phyloP scores from a whole-genome alignment of 1,284 basidiomycete species.

The Malassezia globosa region DNA sequence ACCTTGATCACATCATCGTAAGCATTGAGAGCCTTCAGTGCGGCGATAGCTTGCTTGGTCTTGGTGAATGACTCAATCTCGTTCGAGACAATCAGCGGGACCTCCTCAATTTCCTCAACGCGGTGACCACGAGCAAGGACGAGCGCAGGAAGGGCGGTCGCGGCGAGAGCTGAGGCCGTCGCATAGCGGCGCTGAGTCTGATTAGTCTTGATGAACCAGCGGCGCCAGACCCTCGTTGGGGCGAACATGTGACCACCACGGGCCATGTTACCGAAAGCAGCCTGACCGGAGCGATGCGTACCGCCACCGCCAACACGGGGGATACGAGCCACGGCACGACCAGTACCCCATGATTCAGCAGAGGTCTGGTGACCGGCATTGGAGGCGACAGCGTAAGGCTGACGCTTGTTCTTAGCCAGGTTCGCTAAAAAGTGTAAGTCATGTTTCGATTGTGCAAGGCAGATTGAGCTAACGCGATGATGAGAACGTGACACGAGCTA shows the following conservation, averaged over 20 bases:
- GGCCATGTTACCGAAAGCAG: constrained; percentile 68
- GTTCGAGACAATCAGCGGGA: constrained; percentile 79
- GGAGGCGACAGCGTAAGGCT: constrained; percentile 90
- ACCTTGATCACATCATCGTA: constrained; percentile 92
- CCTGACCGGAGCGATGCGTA: constrained; percentile 93
- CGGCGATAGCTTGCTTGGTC: constrained; percentile 93
- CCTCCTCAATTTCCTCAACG: constrained; percentile 93
- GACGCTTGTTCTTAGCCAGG: constrained; percentile 96
- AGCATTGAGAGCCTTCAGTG: constrained; percentile 71
- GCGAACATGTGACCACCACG: constrained; percentile 98
- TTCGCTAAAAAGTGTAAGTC: constrained; percentile 58
- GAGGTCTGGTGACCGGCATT: constrained; percentile 99
- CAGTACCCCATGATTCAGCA: constrained; percentile 98
- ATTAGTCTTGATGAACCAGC: constrained; percentile 99
- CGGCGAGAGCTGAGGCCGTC: constrained; percentile 91
- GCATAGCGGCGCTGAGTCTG: constrained; percentile 98
- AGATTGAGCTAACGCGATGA: no score
- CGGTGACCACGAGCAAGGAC: constrained; percentile 98
- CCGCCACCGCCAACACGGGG: constrained; percentile 99
- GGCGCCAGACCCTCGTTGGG: constrained; percentile 98
- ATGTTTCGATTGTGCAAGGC: no score
- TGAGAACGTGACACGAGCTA: background rate
- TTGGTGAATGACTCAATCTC: constrained; percentile 77
- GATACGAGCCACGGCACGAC: constrained; percentile 99
- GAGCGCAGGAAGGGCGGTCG: constrained; percentile 92